Evolutionary conservation across 768 basidiomycete genomes (phyloP), one percentile per base, ranked within the genome.

Genomic region (Lactarius trivialis): DNA sequence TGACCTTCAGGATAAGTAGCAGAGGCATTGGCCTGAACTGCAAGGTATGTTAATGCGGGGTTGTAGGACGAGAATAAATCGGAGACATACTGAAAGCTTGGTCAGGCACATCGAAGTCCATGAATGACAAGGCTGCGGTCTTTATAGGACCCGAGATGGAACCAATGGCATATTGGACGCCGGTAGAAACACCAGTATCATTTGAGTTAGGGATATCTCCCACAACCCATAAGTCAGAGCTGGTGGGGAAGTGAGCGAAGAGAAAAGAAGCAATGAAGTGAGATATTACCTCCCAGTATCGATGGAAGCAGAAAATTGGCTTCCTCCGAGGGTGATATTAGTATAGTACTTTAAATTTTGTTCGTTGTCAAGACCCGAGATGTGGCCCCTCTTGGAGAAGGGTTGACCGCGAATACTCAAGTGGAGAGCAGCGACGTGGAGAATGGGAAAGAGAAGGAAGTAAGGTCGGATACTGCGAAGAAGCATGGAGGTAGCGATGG

Each of bases 151-250:
- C 83, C 65, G 74, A 60, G 4, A 82, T 81, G 1, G 71, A 70
- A 34, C 83, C 84, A 17, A 81, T 75, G 17, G 83, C 85, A 73
- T 87, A 88, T 7, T 71, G 68, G 21, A 86, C 77, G 17, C 68
- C 68, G 21, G 76, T 70, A 8, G 72, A 73, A 55, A 69, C 71
- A 2, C 76, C 78, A 39, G 80, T 77, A 28, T 72, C 66, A 19
- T 66, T 74, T 36, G 77, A 77, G 39, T 70, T 70, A 12, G 73
- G 72, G 7, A 85, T 78, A 56, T 61, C 61, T 33, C 78, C 76
- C 11, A 80, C 78, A 6, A 87, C 79, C 80, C 82, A 86, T 8
- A 87, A 71, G 69, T 89, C 87, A 17, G 86, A 85, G 63, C 86
- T 88, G 50, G n/a, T 30, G 52, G 15, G n/a, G 32, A 30, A 60